Conservation (phyloP, 345 rosid species). For the Corchorus olitorius region DNA sequence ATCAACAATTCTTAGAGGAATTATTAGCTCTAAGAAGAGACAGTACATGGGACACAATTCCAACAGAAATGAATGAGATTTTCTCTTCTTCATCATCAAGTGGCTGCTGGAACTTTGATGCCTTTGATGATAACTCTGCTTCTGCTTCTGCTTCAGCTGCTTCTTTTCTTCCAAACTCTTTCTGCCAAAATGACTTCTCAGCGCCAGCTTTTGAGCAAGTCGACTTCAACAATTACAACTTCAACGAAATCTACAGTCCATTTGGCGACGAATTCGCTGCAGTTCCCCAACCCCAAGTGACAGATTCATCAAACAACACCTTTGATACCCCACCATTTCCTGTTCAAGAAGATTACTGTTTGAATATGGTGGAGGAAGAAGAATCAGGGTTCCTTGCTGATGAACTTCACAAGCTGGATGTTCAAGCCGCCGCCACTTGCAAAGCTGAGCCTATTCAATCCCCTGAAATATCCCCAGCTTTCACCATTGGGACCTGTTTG, state of each 20-base stretch:
- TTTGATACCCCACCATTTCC: constrained; percentile 44
- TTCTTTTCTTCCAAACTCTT: constrained; percentile 28
- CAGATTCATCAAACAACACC: constrained; percentile 41
- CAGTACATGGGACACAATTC: constrained; percentile 31
- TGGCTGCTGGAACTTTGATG: constrained; percentile 25
- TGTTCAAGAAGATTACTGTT: constrained; percentile 34
- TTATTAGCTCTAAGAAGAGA: constrained; percentile 40
- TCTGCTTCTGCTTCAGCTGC: background rate
- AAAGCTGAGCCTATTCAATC: constrained; percentile 45
- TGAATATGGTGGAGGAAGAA: constrained; percentile 39
- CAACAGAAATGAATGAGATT: constrained; percentile 33
- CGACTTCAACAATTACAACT: constrained; percentile 29
- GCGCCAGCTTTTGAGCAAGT: constrained; percentile 30
- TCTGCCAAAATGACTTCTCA: constrained; percentile 18
- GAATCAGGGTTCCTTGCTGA: constrained; percentile 33
- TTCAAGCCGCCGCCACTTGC: constrained; percentile 26
- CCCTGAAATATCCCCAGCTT: constrained; percentile 34
- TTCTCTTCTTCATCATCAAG: constrained; percentile 5
- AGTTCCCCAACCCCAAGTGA: constrained; percentile 24
- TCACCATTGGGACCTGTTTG: constrained; percentile 31
- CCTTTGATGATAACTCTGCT: constrained; percentile 12
- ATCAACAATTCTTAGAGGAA: constrained; percentile 44
- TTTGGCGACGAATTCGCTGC: constrained; percentile 36
- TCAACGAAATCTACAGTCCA: constrained; percentile 33
- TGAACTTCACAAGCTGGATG: constrained; percentile 28